These are phyloP conservation scores for Ogataea zsoltii DNA, from an alignment of 805 yeast species.

Conservation along the genomic window DNA sequence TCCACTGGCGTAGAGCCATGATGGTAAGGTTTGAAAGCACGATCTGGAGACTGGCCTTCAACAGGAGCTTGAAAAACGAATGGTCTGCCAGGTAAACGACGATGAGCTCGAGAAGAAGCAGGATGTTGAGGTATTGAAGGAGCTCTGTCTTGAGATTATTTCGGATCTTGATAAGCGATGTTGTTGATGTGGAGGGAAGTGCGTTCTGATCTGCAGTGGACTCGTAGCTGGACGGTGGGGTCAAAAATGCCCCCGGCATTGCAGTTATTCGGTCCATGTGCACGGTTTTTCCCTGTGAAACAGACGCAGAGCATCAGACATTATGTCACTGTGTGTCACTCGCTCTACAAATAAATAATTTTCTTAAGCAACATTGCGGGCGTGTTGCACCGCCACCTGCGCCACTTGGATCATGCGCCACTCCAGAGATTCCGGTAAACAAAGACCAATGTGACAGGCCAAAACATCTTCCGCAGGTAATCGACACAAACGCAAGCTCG, in stretches of 20 bases:
- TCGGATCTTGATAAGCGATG: constrained; percentile 17
- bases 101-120: constrained; percentile 22
- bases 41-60: constrained; percentile 22
- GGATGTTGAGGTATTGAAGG: constrained; percentile 11
- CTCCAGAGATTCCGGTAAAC: too few species aligned
- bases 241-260: constrained; percentile 11
- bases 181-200: background rate
- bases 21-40: constrained; percentile 20
- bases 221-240: background rate
- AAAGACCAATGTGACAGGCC: too few species aligned
- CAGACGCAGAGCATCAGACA: too few species aligned
- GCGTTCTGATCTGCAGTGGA: background rate
- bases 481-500: too few species aligned
- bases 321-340: too few species aligned
- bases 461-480: too few species aligned
- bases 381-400: too few species aligned
- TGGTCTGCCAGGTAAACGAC: constrained; percentile 26
- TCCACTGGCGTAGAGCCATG: constrained; percentile 19
- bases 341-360: too few species aligned
- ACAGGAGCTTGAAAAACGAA: constrained; percentile 25
- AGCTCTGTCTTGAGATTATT: constrained; percentile 18
- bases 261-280: too few species aligned
- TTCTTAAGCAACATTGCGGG: too few species aligned
- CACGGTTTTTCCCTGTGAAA: too few species aligned
- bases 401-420: too few species aligned